phyloP scores from a whole-genome alignment of 306 rosid species.

The Purshia tridentata region DNA sequence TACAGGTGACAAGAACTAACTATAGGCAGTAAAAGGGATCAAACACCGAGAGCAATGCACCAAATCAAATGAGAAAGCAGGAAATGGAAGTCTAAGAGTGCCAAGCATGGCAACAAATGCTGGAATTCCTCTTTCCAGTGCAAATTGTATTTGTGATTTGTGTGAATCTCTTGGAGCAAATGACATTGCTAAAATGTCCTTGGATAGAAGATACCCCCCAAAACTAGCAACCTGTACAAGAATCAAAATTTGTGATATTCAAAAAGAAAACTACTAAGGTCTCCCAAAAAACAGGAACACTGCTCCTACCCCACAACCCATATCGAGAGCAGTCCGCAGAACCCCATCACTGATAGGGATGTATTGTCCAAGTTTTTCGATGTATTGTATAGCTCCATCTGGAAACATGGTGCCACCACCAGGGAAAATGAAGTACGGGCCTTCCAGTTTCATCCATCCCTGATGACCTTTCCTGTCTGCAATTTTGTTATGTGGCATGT shows the following conservation, averaged over 20 bases:
- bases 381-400: constrained; percentile 92
- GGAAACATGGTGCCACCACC: constrained; percentile 99
- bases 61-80: constrained; percentile 87
- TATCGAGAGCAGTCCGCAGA: constrained; percentile 92
- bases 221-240: constrained; percentile 91
- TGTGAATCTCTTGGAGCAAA: constrained; percentile 99
- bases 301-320: constrained; percentile 95
- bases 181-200: constrained; percentile 75
- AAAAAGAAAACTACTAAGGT: constrained; percentile 15
- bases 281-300: constrained; percentile 20
- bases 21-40: constrained; percentile 93
- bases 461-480: constrained; percentile 99
- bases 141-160: constrained; percentile 95
- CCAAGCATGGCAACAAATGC: constrained; percentile 99
- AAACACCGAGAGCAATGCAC: constrained; percentile 96
- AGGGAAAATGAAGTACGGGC: constrained; percentile 86
- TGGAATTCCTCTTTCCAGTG: constrained; percentile 94
- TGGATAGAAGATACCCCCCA: constrained; percentile 79
- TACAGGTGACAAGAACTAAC: constrained; percentile 50
- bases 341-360: constrained; percentile 66
- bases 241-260: constrained; percentile 16
- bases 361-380: constrained; percentile 89
- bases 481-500: constrained; percentile 96
- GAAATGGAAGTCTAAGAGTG: constrained; percentile 92
- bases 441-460: constrained; percentile 98